A percentile compares a stretch with the other conserved stretches of the same genome.
These are phyloP conservation scores for Penicillium expansum DNA, from an alignment of 2,329 filamentous ascomycete species.

Conservation along the genomic window DNA sequence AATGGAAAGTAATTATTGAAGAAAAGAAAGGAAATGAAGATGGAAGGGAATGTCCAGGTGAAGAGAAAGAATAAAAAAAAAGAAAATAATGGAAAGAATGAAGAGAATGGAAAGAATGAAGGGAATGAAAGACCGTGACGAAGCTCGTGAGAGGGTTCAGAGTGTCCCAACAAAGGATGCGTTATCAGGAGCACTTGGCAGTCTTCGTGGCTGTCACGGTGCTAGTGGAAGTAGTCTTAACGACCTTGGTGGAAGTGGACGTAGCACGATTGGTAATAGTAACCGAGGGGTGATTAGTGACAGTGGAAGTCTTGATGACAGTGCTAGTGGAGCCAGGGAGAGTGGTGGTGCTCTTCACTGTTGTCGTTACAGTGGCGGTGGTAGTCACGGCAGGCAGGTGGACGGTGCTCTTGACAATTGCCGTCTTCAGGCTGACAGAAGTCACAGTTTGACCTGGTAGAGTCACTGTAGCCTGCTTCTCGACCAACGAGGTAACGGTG, in stretches of 20 bases:
- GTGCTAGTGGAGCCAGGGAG: constrained; percentile 26
- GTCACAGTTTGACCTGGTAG: too few relatives aligned
- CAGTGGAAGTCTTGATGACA: constrained; percentile 19
- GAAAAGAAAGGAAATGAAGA: too few relatives aligned
- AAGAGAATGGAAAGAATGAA: not conserved
- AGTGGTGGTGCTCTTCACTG: constrained; percentile 18
- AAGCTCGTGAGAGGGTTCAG: not conserved
- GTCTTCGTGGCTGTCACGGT: constrained; percentile 16
- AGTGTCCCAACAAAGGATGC: not conserved
- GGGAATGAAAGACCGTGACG: not conserved
- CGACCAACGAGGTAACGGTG: constrained; percentile 12
- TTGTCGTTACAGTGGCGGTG: constrained; percentile 13
- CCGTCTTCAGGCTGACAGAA: not conserved
- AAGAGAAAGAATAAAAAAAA: too few relatives aligned
- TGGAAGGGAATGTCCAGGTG: too few relatives aligned
- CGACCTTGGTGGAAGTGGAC: constrained; percentile 18
- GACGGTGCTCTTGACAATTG: constrained; percentile 16
- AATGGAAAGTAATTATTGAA: too few relatives aligned
- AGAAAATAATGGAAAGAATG: too few relatives aligned
- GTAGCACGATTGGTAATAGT: constrained; percentile 19
- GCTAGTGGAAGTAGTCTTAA: constrained; percentile 17
- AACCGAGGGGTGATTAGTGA: constrained; percentile 19
- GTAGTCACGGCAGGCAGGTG: constrained; percentile 7
- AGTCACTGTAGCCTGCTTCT: constrained; percentile 11
- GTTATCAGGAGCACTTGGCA: not conserved